Base-by-base conservation (phyloP, 768 basidiomycete genomes). In the Cystofilobasidium macerans region DNA sequence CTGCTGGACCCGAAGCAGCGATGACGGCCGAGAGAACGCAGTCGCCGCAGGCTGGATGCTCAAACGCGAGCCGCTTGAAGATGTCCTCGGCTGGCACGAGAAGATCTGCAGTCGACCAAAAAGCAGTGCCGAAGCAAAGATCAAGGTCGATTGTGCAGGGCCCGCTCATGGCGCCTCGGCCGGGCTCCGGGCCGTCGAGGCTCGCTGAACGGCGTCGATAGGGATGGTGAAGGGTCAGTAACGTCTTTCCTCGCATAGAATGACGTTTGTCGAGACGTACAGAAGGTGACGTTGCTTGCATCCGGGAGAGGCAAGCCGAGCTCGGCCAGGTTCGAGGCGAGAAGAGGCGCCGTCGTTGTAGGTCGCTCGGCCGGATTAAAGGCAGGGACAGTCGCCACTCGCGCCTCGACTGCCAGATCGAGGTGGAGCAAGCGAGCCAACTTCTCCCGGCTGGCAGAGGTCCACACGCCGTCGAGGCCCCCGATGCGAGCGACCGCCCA, bases 1-100 rank as follows among this genome's bases (percentile, higher is more conserved):
- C 62, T 26, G 36, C n/a, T 8, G 51, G 3, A 7, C 62, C 62
- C 3, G 62, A 63, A 6, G 62, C 51, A 6, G 35, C 6, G 2
- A 56, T 33, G 16, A 63, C 47, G 1, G 63, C n/a, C 0, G 54
- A 42, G 0, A 57, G 63, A 56, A 64, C 40, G 65, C 76, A 76
- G 61, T 76, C 76, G 3, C 76, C 76, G 51, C 76, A 76, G 12
- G 70, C 71, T 1, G 76, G 73, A 53, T 73, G 67, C 51, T 72
- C 70, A 64, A 76, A 76, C 0, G 76, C 70, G 18, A 76, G 67
- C 12, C 74, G 70, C 56, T 72, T 75, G 63, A 76, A 75, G 73
- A 75, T 73, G 58, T 73, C 72, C 9, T 65, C 69, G 16, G 75
- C 68, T 2, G 69, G 36, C 0, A 71, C 64, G n/a, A 69, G 65